phyloP scores from a whole-genome alignment of 495 filamentous ascomycete species.

The Penicillium canariense region DNA sequence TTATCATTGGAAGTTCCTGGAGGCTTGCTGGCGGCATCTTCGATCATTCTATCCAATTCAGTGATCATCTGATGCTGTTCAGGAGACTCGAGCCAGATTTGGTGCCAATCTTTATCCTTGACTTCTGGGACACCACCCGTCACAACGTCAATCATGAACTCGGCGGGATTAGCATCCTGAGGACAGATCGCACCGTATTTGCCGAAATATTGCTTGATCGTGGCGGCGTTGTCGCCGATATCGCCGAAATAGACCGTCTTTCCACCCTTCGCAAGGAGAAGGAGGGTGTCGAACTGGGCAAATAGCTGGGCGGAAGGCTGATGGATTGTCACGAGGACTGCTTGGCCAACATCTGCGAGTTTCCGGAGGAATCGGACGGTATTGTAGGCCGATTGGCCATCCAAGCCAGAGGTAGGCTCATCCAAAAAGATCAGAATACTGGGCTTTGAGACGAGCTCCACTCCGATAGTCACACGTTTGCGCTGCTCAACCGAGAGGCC shows the following conservation, averaged over 20 bases:
- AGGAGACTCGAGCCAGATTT: constrained; percentile 60
- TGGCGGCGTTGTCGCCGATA: constrained; percentile 50
- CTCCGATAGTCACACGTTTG: constrained; percentile 64
- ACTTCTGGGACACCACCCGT: constrained; percentile 27
- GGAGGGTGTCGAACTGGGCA: constrained; percentile 67
- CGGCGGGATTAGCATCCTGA: constrained; percentile 71
- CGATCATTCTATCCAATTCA: constrained; percentile 57
- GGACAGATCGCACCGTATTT: constrained; percentile 73
- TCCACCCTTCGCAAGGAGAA: constrained; percentile 66
- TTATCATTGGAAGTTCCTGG: constrained; percentile 33
- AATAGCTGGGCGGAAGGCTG: constrained; percentile 72
- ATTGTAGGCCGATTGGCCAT: constrained; percentile 60
- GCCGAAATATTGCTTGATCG: constrained; percentile 69
- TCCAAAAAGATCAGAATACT: constrained; percentile 71
- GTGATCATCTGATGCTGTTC: constrained; percentile 41
- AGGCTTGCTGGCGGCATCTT: constrained; percentile 33
- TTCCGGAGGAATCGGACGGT: constrained; percentile 63
- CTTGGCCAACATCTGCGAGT: constrained; percentile 63
- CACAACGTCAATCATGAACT: constrained; percentile 91
- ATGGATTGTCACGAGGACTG: constrained; percentile 72
- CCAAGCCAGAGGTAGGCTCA: constrained; percentile 72
- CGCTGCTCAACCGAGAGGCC: constrained; percentile 59
- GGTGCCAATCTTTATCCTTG: constrained; percentile 55
- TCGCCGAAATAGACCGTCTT: constrained; percentile 70
- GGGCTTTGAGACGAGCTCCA: constrained; percentile 65